Evolutionary conservation across 2,329 filamentous ascomycete species (phyloP).

Genomic region (Alternaria novae-zelandiae): DNA sequence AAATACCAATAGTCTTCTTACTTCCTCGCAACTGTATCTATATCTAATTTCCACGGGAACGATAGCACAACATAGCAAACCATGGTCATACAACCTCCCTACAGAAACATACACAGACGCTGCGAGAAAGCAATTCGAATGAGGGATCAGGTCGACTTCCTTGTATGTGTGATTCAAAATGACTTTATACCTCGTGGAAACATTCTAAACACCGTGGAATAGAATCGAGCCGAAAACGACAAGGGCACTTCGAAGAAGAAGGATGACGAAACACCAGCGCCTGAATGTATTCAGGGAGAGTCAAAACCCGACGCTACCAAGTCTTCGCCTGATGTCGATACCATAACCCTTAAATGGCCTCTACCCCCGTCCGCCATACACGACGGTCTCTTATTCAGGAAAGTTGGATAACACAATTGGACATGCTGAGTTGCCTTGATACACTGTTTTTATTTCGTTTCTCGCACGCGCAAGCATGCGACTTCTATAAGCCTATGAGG

Average conservation of each 20-base stretch:
- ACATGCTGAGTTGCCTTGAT: not conserved
- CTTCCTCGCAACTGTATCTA: not conserved
- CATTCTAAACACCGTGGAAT: not conserved
- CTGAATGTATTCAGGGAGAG: not conserved
- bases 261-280: not conserved
- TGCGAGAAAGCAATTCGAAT: not conserved
- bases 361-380: constrained; percentile 11
- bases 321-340: not conserved
- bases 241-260: not conserved
- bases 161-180: not conserved
- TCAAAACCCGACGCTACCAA: not conserved
- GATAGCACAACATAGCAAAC: not conserved
- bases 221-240: not conserved
- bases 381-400: constrained; percentile 11
- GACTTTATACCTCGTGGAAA: not conserved
- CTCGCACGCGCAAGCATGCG: not conserved
- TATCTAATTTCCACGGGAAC: not conserved
- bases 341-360: not conserved
- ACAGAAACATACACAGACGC: not conserved
- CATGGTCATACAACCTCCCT: not conserved
- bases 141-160: not conserved
- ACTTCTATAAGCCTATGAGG: not conserved
- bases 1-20: not conserved
- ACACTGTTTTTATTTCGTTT: not conserved
- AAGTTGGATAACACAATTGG: not conserved